A percentile compares a stretch with the other conserved stretches of the same genome.
Evolutionary conservation across 305 asterid genomes (phyloP).

Genomic region (Fraxinus baroniana): DNA sequence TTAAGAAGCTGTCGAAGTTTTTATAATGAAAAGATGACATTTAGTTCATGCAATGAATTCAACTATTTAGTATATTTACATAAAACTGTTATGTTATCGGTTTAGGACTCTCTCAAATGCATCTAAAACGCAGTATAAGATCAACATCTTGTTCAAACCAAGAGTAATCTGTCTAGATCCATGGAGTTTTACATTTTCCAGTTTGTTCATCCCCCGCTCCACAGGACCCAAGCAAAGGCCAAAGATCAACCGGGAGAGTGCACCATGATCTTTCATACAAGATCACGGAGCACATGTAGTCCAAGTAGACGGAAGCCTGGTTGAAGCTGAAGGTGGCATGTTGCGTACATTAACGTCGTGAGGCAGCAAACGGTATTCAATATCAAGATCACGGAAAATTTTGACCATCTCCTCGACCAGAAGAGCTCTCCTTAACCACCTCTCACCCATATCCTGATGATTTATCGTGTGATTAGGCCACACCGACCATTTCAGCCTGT

Average conservation of each 20-base stretch:
- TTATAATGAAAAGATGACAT: not conserved
- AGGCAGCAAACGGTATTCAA: conserved; percentile 73
- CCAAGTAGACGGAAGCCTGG: conserved; percentile 72
- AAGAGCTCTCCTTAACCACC: conserved; percentile 62
- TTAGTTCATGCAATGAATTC: not conserved
- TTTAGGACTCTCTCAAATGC: not conserved
- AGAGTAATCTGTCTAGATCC: not conserved
- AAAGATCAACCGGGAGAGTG: not conserved
- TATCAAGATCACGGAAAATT: conserved; percentile 64
- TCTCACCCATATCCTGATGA: conserved; percentile 84
- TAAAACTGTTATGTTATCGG: not conserved
- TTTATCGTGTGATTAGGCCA: conserved; percentile 76
- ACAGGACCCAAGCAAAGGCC: not conserved
- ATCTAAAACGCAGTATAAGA: not conserved
- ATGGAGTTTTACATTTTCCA: not conserved
- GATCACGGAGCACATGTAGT: conserved; percentile 28
- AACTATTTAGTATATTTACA: not conserved
- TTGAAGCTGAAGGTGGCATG: conserved; percentile 50
- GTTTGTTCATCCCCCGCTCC: not conserved
- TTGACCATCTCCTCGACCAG: conserved; percentile 74
- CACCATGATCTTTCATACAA: not conserved
- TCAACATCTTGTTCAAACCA: not conserved
- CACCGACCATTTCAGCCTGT: conserved; percentile 64
- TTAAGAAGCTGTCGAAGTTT: not conserved
- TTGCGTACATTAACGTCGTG: conserved; percentile 59